phyloP scores from a whole-genome alignment of 2,329 filamentous ascomycete species.

The Apiospora koreana region DNA sequence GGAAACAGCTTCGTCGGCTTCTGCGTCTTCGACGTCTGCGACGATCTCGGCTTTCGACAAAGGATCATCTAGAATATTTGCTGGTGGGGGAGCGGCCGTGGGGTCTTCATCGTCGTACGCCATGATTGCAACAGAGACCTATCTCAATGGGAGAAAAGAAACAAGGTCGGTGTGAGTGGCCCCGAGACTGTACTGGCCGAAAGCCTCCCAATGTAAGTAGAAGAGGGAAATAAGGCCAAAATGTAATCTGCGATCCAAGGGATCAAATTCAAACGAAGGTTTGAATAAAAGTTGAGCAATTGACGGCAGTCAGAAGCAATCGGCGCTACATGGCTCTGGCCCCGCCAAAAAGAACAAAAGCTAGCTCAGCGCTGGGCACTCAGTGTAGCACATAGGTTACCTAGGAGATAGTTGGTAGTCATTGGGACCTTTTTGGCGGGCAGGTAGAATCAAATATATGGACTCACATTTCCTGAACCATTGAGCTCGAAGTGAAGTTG shows the following conservation, averaged over 20 bases:
- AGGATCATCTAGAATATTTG: conserved; percentile 13
- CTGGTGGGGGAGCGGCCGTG: conserved; percentile 14
- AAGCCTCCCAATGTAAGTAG: too few relatives aligned
- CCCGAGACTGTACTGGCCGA: background rate
- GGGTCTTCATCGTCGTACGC: conserved; percentile 42
- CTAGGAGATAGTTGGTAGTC: too few relatives aligned
- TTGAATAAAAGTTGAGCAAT: background rate
- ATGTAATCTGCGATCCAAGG: background rate
- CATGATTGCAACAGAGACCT: background rate
- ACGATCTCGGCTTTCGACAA: background rate
- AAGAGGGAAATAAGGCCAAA: too few relatives aligned
- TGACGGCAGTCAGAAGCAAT: background rate
- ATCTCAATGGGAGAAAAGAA: background rate
- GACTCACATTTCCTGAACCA: too few relatives aligned
- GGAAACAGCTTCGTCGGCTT: conserved; percentile 35
- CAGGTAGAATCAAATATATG: too few relatives aligned
- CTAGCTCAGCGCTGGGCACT: too few relatives aligned
- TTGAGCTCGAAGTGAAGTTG: too few relatives aligned
- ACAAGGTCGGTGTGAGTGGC: background rate
- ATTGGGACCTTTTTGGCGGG: too few relatives aligned
- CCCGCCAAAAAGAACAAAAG: background rate
- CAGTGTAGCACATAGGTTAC: too few relatives aligned
- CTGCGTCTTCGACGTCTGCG: background rate
- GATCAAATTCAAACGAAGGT: background rate
- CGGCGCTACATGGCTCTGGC: background rate